Base-by-base conservation (phyloP, 768 basidiomycete genomes). In the Rhodotorula kratochvilovae region DNA sequence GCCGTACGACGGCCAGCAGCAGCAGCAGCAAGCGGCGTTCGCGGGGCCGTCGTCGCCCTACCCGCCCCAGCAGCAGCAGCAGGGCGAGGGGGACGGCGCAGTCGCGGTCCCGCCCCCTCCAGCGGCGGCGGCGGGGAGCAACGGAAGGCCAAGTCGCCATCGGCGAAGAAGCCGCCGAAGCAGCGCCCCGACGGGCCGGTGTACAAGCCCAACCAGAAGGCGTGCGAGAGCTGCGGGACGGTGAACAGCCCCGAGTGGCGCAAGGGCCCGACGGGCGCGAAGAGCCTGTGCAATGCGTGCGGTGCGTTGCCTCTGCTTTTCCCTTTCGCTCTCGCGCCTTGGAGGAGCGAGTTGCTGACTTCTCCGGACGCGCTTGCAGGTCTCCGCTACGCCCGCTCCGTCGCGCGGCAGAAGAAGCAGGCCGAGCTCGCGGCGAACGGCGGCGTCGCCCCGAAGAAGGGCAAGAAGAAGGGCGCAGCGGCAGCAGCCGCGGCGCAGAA, bases 181-280 rank as follows among this genome's bases (percentile, higher is more conserved):
- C 65, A 66, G 50, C 61, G 66, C n/a, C 70, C 70, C 13, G 70
- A 71, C 5, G 70, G 70, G 4, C 70, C 70, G n/a, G 51, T 71
- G 23, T 71, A 54, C 57, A 71, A 71, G 61, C 70, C 70, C 21
- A 63, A 66, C 19, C 13, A 19, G 4, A 71, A 71, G 45, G 70
- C 70, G 21, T 71, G 70, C 54, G 70, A 71, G 62, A 71, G 70
- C 43, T 75, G 73, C 39, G 70, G 70, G 23, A 71, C 67, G 29
- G 63, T 56, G 59, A 61, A 71, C 64, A 66, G 53, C 15, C 73
- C 73, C 27, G 77, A 78, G 61, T 78, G 77, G 77, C 42, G 77
- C 48, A 76, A 75, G 61, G 73, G 73, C 3, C 73, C 73, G 27
- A 68, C 63, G 23, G 73, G 73, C 31, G 43, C 63, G 19, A 74